Conservation (phyloP, 306 rosid genomes). For the Elaeagnus macrophylla region DNA sequence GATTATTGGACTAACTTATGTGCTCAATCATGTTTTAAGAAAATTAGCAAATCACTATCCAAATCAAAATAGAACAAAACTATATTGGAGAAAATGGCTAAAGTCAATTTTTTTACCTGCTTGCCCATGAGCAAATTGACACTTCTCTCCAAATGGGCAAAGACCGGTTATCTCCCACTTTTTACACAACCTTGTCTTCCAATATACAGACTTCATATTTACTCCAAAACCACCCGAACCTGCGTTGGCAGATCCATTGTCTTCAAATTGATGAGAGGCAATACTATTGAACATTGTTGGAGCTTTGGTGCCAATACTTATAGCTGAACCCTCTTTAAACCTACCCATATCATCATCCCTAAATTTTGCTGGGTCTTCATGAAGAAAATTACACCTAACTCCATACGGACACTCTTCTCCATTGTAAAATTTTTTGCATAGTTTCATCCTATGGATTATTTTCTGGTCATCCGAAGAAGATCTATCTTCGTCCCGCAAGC, state of each 20-base stretch:
- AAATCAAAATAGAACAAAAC: background rate
- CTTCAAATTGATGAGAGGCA: constrained; percentile 28
- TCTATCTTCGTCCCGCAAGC: no score
- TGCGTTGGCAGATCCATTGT: constrained; percentile 23
- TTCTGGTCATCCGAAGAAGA: constrained; percentile 47
- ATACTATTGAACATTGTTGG: constrained; percentile 24
- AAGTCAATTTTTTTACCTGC: constrained; percentile 38
- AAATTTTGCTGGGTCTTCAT: constrained; percentile 64
- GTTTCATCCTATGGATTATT: constrained; percentile 71
- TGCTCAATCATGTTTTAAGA: no score
- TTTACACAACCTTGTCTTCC: constrained; percentile 79
- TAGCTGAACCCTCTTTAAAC: constrained; percentile 61
- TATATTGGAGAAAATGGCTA: background rate
- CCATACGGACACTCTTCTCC: constrained; percentile 88
- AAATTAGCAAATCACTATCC: no score
- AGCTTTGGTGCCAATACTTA: constrained; percentile 62
- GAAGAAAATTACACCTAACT: constrained; percentile 65
- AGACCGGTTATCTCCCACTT: constrained; percentile 68
- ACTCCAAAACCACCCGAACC: constrained; percentile 28
- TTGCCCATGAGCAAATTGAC: constrained; percentile 92
- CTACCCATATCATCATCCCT: constrained; percentile 58
- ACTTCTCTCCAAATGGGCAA: constrained; percentile 65
- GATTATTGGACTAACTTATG: no score
- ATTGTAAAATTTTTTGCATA: constrained; percentile 63
- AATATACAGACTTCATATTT: constrained; percentile 36